These are phyloP conservation scores for Solanum okadae DNA, from an alignment of 257 asterid genomes.

Conservation along the genomic window DNA sequence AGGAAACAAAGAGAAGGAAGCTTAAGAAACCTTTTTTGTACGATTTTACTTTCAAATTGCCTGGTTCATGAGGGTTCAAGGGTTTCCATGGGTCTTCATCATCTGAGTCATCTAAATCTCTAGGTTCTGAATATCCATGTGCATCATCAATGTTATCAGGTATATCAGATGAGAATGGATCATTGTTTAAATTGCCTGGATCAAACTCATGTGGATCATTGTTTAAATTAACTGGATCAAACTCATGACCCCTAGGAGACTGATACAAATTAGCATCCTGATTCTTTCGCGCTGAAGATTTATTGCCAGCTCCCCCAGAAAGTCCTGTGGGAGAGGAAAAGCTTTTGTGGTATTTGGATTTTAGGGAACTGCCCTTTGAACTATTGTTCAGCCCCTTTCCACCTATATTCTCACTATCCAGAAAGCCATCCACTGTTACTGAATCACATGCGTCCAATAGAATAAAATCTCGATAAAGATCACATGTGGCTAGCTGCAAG, in stretches of 20 bases:
- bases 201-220: neutral
- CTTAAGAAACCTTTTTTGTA: constrained; percentile 47
- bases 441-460: constrained; percentile 76
- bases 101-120: constrained; percentile 18
- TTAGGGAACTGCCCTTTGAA: neutral
- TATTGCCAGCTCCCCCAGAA: constrained; percentile 41
- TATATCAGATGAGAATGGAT: constrained; percentile 11
- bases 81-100: constrained; percentile 91
- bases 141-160: constrained; percentile 27
- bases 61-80: constrained; percentile 87
- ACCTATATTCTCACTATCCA: constrained; percentile 26
- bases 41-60: constrained; percentile 74
- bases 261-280: constrained; percentile 29
- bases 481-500: constrained; percentile 73
- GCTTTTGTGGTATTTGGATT: constrained; percentile 39
- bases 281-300: constrained; percentile 36
- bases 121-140: constrained; percentile 36
- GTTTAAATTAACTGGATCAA: constrained; percentile 11
- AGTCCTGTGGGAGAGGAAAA: constrained; percentile 50
- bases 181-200: constrained; percentile 13
- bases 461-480: constrained; percentile 82
- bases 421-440: constrained; percentile 48
- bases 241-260: constrained; percentile 23
- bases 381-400: constrained; percentile 28
- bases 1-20: neutral